Evolutionary conservation across 345 rosid species (phyloP), one percentile per base, ranked within the genome.

Genomic region (Brassica nigra): DNA sequence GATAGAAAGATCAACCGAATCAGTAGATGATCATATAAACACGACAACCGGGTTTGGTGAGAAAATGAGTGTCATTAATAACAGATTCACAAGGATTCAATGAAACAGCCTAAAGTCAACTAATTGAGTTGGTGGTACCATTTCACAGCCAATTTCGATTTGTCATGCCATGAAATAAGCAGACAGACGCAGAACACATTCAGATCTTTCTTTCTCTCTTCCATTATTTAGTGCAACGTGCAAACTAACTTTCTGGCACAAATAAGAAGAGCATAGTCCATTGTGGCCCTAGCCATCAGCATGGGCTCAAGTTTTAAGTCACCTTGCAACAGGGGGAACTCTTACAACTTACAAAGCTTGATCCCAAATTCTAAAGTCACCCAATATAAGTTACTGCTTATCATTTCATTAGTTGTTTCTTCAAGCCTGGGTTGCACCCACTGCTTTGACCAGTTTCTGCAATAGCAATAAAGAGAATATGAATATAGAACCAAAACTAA

Each of bases 281-380:
- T 12, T 77, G 29, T 62, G 75, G 70, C 54, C 62, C 70, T 47
- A 70, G 63, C 79, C 62, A 23, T 20, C 55, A 47, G 55, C 55
- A 42, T 42, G 18, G 44, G 54, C 76, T 90, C 87, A 88, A 14
- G 88, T 78, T 36, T 84, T 85, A 80, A 74, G 75, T 36, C 70
- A 62, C 12, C 71, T 79, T 79, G 68, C 62, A 69, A 74, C 71
- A 74, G 12, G 66, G 63, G 68, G 67, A 49, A 20, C 7, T 80
- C 62, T 80, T 52, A 61, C 68, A 54, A 28, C 62, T 80, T 52
- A 61, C 68, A 54, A 28, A 29, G 67, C 52, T 68, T 80, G 37
- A 54, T 68, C 71, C 70, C 70, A 69, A 54, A 6, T 69, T 80
- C 62, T 62, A 18, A 36, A 34, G 66, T 62, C 67, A 69, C 54